A percentile compares a stretch with the other conserved stretches of the same genome.
Evolutionary conservation across 1,284 basidiomycete genomes (phyloP).

Genomic region (Pseudozyma tsukubaensis): DNA sequence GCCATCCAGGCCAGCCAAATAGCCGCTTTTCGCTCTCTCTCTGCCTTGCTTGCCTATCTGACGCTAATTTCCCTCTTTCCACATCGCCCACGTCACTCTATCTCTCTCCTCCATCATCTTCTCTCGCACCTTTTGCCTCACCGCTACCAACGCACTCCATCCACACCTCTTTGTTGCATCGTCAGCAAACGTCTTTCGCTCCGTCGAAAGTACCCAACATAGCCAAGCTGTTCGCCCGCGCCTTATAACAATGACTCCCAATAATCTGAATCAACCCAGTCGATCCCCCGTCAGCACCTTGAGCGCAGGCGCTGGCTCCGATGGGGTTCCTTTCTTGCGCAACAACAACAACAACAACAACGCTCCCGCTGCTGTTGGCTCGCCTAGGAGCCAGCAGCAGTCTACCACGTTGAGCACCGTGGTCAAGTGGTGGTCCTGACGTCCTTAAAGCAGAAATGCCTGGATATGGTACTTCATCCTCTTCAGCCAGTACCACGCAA

Average conservation of each 20-base stretch:
- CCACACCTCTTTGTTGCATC: background rate
- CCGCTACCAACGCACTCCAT: background rate
- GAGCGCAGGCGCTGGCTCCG: conserved; percentile 46
- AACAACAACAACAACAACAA: conserved; percentile 11
- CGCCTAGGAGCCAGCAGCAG: conserved; percentile 43
- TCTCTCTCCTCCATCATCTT: conserved; percentile 6
- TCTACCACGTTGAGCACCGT: conserved; percentile 55
- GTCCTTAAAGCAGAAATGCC: conserved; percentile 61
- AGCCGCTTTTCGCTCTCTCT: background rate
- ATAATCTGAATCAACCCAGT: conserved; percentile 49
- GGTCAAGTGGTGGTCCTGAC: conserved; percentile 62
- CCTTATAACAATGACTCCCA: conserved; percentile 48
- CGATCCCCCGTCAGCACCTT: conserved; percentile 50
- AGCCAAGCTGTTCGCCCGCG: conserved; percentile 48
- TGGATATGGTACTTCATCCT: conserved; percentile 24
- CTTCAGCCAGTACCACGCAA: conserved; percentile 20
- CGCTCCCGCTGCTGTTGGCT: conserved; percentile 35
- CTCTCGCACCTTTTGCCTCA: background rate
- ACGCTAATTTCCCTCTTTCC: background rate
- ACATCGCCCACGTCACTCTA: background rate
- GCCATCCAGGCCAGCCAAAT: background rate
- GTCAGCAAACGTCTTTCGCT: background rate
- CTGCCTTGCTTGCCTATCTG: background rate
- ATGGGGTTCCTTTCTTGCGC: conserved; percentile 50
- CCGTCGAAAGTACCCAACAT: conserved; percentile 5